Base-by-base conservation (phyloP, 228 moss, liverwort and hornwort species). In the Sphagnum fallax region DNA sequence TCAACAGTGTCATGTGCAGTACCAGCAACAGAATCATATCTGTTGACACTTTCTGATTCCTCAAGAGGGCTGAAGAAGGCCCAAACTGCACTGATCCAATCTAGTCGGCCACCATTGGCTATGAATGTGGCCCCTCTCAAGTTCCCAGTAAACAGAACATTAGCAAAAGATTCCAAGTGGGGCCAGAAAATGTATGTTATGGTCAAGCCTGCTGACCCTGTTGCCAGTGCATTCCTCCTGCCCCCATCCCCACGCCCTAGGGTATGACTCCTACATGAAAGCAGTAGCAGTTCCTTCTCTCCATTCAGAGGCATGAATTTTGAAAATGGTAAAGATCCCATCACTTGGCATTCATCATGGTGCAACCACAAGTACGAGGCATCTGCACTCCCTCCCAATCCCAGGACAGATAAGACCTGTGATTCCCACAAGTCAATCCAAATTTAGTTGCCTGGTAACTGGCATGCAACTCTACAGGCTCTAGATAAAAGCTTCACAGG, bases 161-260 rank as follows among this genome's bases (percentile, higher is more conserved):
- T 86, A 13, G 88, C 93, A 52, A 90, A 75, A 59, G 61, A 76
- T 70, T 91, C 91, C 76, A 79, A 85, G 64, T 82, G 83, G 67
- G 98, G 98, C 89, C 91, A 98, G 18, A 87, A 83, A 71, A 98
- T 90, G 65, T 93, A 82, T 61, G 91, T 90, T 47, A 93, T 65
- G 16, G 86, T 87, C 63, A 93, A 75, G 50, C 98, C 91, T 53
- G 93, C 85, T 61, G 79, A 84, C 61, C 93, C 98, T 57, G 90
- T 72, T 76, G 98, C 92, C 74, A 98, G 73, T 51, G 94, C 93
- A 78, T 98, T 98, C 69, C 98, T 93, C 65, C 90, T 89, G 72
- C 91, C 87, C 68, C 98, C 98, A 75, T 93, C 90, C 69, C 98
- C 98, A 62, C 98, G 91, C 67, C 91, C 91, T 63, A 92, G 81